Evolutionary conservation across 768 basidiomycete genomes (phyloP), one percentile per base, ranked within the genome.

Genomic region (Tulasnella sp.): DNA sequence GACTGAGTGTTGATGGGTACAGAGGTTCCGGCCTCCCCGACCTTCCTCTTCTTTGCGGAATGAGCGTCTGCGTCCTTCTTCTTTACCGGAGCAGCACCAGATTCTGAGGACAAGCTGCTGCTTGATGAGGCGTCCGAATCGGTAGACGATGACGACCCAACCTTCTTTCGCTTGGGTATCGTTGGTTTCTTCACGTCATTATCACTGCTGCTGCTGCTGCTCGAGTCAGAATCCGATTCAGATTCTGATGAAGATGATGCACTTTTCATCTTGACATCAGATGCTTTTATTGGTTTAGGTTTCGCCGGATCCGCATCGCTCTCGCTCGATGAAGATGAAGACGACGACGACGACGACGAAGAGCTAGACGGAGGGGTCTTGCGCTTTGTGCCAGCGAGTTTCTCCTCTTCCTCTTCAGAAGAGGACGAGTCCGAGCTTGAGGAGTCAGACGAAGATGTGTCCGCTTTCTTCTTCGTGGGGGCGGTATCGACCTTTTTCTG

Each of bases 341-440:
- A 46, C 10, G 79, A 82, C 20, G 77, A 78, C 67, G 77, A 81
- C 2, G 83, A 82, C 7, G 82, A 77, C 61, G 80, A 75, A 23
- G 79, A 81, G 15, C 78, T 75, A 70, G 81, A 55, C 18, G 80
- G 76, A 26, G 81, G 73, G 40, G 46, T 71, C 72, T 74, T 46
- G 32, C 39, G 39, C 70, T 72, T 72, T 9, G 37, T 37, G 70
- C 35, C 70, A 29, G 44, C 32, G 20, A 44, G 73, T 18, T 77
- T 35, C 70, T 79, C 32, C 55, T 77, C 78, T 44, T 40, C 35
- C 44, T 82, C 79, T 83, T 77, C 78, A 23, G 85, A 85, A 70
- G 83, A 83, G 75, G 79, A 80, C 40, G 82, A 83, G 13, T 82
- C 83, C 3, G 83, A 82, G 37, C 74, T 79, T 13, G 74, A 79